Evolutionary conservation across 345 rosid species (phyloP), one percentile per base, ranked within the genome.

Genomic region (Camelina hispida): DNA sequence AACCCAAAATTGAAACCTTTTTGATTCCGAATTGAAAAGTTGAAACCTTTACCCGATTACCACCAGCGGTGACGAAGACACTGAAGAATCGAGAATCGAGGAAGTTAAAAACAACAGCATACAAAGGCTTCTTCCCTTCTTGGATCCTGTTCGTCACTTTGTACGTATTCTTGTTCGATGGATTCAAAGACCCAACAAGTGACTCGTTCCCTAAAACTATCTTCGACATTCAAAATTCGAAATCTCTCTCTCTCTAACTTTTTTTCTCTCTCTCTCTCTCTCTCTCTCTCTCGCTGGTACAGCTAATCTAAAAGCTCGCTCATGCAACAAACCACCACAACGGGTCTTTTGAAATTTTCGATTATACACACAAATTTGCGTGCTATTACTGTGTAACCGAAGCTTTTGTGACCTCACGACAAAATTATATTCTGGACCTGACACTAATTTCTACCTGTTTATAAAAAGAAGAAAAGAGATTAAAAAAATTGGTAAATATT

Each of bases 81-180:
- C 75, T 89, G 90, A 92, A 92, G 92, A 86, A 90, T 69, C 91
- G 93, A 66, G 93, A 80, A 76, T 92, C 97, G 23, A 95, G 85
- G 89, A 95, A 95, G 86, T 95, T 92, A 79, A 92, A 95, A 64
- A 90, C 88, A 75, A 95, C 88, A 70, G 97, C 99, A 76, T 91
- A 95, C 23, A 95, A 79, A 57, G 99, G 99, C 6, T 90, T 93
- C 81, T 92, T 92, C 80, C 90, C 96, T 73, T 95, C 99, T 72
- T 92, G 97, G 51, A 92, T 92, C 55, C 89, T 85, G 68, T 95
- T 95, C 50, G 91, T 89, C 66, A 90, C 86, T 81, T 85, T 84
- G 84, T 92, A 95, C 15, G 88, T 91, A 57, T 74, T 88, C 81
- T 88, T 90, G 89, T 85, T 90, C 8, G 93, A 85, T 18, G 90